Evolutionary conservation across 2,329 filamentous ascomycete species (phyloP).

Genomic region (Rhinocladiella mackenziei): DNA sequence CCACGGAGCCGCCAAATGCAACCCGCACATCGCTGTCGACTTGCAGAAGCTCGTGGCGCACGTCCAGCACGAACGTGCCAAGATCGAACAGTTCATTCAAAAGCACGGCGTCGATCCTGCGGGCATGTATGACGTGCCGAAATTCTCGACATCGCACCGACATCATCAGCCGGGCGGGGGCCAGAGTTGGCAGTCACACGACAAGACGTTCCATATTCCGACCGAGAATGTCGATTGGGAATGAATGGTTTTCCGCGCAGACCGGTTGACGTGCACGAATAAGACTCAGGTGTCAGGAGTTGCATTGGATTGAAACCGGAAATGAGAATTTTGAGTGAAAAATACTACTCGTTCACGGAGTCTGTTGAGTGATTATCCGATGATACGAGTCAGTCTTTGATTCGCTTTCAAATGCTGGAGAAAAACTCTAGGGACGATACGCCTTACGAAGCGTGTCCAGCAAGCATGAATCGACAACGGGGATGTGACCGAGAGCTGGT

Average conservation of each 20-base stretch:
- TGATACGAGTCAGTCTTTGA: too few relatives aligned
- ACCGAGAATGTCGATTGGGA: neutral
- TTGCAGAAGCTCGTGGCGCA: constrained; percentile 11
- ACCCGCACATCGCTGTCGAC: constrained; percentile 8
- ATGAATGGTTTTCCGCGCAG: neutral
- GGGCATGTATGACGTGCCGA: constrained; percentile 1
- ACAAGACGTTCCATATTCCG: neutral
- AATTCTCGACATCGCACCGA: neutral
- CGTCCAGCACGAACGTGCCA: constrained; percentile 8
- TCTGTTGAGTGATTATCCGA: too few relatives aligned
- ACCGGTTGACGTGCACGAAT: too few relatives aligned
- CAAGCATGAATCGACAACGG: too few relatives aligned
- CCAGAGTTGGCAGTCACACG: neutral
- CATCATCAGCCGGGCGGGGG: neutral
- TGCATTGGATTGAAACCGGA: too few relatives aligned
- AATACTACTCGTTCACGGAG: too few relatives aligned
- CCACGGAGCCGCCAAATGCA: constrained; percentile 8
- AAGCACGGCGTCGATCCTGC: constrained; percentile 10
- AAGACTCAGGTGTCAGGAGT: neutral
- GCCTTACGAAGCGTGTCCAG: too few relatives aligned
- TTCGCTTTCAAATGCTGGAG: too few relatives aligned
- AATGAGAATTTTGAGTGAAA: too few relatives aligned
- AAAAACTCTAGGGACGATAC: too few relatives aligned
- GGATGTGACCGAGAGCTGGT: too few relatives aligned
- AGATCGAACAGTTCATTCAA: constrained; percentile 12